Evolutionary conservation across 768 basidiomycete genomes (phyloP), one percentile per base, ranked within the genome.

Genomic region (Rhizopogon sp.): DNA sequence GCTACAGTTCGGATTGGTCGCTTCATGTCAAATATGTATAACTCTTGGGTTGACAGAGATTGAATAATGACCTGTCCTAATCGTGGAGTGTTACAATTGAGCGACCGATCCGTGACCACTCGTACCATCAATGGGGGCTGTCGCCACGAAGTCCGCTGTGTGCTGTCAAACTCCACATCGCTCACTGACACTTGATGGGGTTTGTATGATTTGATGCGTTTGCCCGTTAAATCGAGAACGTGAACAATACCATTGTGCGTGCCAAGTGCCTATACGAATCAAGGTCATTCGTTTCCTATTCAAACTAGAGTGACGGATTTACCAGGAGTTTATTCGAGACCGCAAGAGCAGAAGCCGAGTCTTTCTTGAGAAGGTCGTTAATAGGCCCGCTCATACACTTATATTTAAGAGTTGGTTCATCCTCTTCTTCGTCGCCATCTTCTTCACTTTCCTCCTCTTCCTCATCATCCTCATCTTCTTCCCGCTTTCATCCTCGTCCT

Each of bases 161-260:
- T 89, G 52, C 78, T 74, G 66, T 98, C 95, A 64, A 98, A 78
- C 47, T 80, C 81, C 39, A 98, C 85, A 65, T 93, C 93, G 55
- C 84, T 81, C 53, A 98, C 77, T 11, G 91, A 91, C 0, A 95
- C 95, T 35, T 83, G 75, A 65, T 99, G 97, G 2, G 90, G 91
- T 64, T 93, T 87, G 70, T 86, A 97, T 1, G 91, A 90, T 70
- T 93, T 95, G 70, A 94, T 79, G 43, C 88, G 83, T 53, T 84
- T 80, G 4, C 95, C 96, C 28, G 81, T 72, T 40, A 90, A 76
- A 64, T 86, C 87, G 13, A 97, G 76, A 17, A 97, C 79, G 66
- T 97, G 90, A 3, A 98, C 83, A 58, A 94, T 85, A n/a, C 96
- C 96, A 49, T 80, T 82, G 68, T 98, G 95, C 1, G 96, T 97